Evolutionary conservation across 257 asterid species (phyloP).

Genomic region (Solanum piurae): DNA sequence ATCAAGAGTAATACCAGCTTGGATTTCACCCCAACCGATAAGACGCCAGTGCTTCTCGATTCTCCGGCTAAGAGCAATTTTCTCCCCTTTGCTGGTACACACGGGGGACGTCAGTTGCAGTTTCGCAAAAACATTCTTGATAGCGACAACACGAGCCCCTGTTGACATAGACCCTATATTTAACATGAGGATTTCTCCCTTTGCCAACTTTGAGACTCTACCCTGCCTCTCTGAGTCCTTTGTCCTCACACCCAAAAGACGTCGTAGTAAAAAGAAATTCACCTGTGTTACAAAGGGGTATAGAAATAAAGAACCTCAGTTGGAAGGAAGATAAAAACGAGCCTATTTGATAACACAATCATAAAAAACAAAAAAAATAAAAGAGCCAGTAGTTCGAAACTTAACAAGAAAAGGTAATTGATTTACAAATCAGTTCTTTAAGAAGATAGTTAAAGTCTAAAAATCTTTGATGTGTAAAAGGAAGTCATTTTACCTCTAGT

Average conservation of each 20-base stretch:
- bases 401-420: neutral
- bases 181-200: constrained; percentile 90
- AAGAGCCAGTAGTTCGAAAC: neutral
- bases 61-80: constrained; percentile 81
- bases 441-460: neutral
- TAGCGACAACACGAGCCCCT: constrained; percentile 85
- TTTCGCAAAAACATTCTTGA: constrained; percentile 86
- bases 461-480: neutral
- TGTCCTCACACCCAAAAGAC: constrained; percentile 87
- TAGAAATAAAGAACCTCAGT: neutral
- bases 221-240: constrained; percentile 89
- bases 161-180: constrained; percentile 98
- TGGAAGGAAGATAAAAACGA: neutral
- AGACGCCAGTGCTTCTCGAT: constrained; percentile 99
- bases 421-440: neutral
- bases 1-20: constrained; percentile 83
- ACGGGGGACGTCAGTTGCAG: constrained; percentile 90
- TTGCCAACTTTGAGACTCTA: constrained; percentile 69
- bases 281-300: constrained; percentile 34
- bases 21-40: constrained; percentile 96
- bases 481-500: constrained; percentile 53
- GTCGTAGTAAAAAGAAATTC: constrained; percentile 77
- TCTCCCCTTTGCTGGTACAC: constrained; percentile 91
- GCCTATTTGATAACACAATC: neutral
- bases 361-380: neutral